Conservation (phyloP, 495 filamentous ascomycete species). For the Tuber microsphaerosporum region DNA sequence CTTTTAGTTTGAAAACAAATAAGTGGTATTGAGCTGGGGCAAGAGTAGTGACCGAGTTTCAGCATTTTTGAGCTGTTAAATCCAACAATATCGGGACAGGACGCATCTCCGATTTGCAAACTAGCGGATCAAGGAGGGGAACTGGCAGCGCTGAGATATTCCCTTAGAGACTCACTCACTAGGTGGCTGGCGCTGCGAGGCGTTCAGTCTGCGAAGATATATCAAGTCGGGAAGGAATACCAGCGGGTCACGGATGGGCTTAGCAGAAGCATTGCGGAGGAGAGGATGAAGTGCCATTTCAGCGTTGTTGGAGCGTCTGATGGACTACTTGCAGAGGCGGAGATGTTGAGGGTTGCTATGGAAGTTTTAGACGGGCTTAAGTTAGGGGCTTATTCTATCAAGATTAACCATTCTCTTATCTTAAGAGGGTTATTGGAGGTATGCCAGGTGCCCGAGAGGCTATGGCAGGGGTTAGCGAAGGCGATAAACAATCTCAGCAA, state of each 20-base stretch:
- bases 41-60: slow-evolving; percentile 41
- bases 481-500: slow-evolving; percentile 84
- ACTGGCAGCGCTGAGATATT: slow-evolving; percentile 72
- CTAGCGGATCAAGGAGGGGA: slow-evolving; percentile 76
- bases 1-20: slow-evolving; percentile 46
- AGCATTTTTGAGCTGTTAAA: slow-evolving; percentile 51
- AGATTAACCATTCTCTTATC: slow-evolving; percentile 88
- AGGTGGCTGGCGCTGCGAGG: slow-evolving; percentile 76
- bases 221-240: slow-evolving; percentile 74
- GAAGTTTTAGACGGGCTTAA: slow-evolving; percentile 75
- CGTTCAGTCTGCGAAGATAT: slow-evolving; percentile 67
- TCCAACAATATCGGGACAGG: neutral
- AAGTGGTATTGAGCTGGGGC: slow-evolving; percentile 43
- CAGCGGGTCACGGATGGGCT: slow-evolving; percentile 42
- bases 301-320: slow-evolving; percentile 83
- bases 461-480: slow-evolving; percentile 58
- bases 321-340: slow-evolving; percentile 82
- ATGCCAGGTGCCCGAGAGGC: slow-evolving; percentile 70
- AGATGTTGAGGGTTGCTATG: slow-evolving; percentile 69
- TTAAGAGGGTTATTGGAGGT: slow-evolving; percentile 84
- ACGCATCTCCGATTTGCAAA: slow-evolving; percentile 55
- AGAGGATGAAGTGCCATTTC: slow-evolving; percentile 88
- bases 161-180: slow-evolving; percentile 75
- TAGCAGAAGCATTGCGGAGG: slow-evolving; percentile 60
- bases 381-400: slow-evolving; percentile 64